A percentile compares a stretch with the other conserved stretches of the same genome.
phyloP scores from a whole-genome alignment of 257 asterid species.

The Perilla frutescens region DNA sequence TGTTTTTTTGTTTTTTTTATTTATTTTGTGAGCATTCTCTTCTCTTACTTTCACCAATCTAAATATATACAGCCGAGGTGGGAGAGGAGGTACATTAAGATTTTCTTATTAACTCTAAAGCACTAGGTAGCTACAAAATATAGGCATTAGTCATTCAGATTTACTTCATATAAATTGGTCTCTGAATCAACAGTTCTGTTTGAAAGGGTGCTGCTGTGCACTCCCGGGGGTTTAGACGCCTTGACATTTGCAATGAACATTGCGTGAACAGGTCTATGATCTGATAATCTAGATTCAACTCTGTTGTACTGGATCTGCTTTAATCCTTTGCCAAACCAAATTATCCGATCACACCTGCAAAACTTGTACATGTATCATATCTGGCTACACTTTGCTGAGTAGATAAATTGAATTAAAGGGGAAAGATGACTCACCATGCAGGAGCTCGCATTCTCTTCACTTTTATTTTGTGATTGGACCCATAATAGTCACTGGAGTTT shows the following conservation, averaged over 20 bases:
- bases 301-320: slow-evolving; percentile 57
- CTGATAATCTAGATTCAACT: slow-evolving; percentile 61
- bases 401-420: slow-evolving; percentile 17
- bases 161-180: slow-evolving; percentile 15
- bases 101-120: slow-evolving; percentile 10
- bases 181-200: slow-evolving; percentile 31
- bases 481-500: slow-evolving; percentile 63
- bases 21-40: neutral
- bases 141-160: slow-evolving; percentile 23
- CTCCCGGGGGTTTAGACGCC: slow-evolving; percentile 35
- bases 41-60: neutral
- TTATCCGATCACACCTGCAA: slow-evolving; percentile 72
- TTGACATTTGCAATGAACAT: slow-evolving; percentile 51
- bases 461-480: slow-evolving; percentile 47
- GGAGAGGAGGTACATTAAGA: neutral
- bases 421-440: slow-evolving; percentile 57
- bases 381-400: slow-evolving; percentile 9
- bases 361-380: slow-evolving; percentile 28
- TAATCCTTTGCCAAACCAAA: slow-evolving; percentile 67
- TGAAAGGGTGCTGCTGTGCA: slow-evolving; percentile 31
- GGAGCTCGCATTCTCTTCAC: slow-evolving; percentile 56
- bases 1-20: neutral
- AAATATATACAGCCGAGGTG: neutral
- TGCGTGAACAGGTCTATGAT: slow-evolving; percentile 72
- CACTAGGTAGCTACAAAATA: slow-evolving; percentile 29